Conservation (phyloP, 352 stramenopile species). For the Globisporangium orthogonon region DNA sequence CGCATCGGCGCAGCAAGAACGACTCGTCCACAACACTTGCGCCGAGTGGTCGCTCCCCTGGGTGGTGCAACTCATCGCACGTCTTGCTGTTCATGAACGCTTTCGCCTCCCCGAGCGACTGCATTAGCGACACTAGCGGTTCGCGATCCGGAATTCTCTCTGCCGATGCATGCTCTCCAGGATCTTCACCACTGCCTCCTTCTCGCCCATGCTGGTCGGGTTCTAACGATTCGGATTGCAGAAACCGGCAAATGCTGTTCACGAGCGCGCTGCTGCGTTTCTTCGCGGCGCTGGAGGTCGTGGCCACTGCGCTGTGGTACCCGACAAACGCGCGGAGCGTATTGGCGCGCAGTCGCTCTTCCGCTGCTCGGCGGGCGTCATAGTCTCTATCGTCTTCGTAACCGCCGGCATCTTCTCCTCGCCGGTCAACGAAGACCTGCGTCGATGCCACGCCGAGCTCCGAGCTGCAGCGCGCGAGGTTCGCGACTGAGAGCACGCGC, state of each 20-base stretch:
- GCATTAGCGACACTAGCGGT: conserved; percentile 33
- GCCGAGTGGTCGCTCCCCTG: conserved; percentile 36
- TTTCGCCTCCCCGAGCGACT: conserved; percentile 29
- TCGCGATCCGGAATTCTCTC: conserved; percentile 32
- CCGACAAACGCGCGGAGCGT: conserved; percentile 66
- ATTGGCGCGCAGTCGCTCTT: conserved; percentile 44
- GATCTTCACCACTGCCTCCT: no score
- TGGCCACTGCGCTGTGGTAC: conserved; percentile 55
- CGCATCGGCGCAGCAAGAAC: conserved; percentile 42
- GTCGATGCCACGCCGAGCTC: conserved; percentile 26
- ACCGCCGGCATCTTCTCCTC: neutral
- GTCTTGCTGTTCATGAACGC: conserved; percentile 65
- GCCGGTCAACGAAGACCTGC: conserved; percentile 7
- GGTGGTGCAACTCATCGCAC: conserved; percentile 44
- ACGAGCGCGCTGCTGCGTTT: conserved; percentile 25
- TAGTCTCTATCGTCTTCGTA: neutral
- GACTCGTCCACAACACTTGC: conserved; percentile 9
- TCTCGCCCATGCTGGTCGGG: neutral
- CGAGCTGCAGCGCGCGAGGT: conserved; percentile 41
- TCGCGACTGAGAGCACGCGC: conserved; percentile 44
- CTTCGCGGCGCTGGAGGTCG: conserved; percentile 18
- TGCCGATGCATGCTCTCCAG: no score
- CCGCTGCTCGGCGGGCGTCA: conserved; percentile 16
- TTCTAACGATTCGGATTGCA: conserved; percentile 11
- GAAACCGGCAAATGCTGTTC: conserved; percentile 24